A percentile compares a stretch with the other conserved stretches of the same genome.
phyloP scores from a whole-genome alignment of 345 rosid genomes.

The Citrus maxima region DNA sequence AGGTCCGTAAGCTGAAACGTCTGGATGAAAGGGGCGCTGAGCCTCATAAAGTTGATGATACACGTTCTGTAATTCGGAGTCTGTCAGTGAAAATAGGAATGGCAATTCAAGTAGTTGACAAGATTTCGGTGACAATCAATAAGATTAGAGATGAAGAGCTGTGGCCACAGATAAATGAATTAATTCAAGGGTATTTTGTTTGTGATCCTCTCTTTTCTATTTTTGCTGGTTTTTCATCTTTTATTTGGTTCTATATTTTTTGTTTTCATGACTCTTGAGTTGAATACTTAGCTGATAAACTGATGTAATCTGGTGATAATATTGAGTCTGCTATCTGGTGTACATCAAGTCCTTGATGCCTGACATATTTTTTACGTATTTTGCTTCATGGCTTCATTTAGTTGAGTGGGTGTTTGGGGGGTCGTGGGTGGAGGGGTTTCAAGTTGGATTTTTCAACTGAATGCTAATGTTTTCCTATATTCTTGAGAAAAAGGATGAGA shows the following conservation, averaged over 20 bases:
- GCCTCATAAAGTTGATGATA: slow-evolving; percentile 52
- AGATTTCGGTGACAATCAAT: slow-evolving; percentile 70
- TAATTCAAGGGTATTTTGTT: slow-evolving; percentile 75
- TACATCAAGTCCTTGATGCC: not conserved
- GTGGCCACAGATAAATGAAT: slow-evolving; percentile 85
- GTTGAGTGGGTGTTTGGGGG: not conserved
- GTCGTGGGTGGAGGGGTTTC: not conserved
- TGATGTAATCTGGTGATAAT: not conserved
- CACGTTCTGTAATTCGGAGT: slow-evolving; percentile 48
- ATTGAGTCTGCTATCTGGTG: not conserved
- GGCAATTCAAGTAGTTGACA: slow-evolving; percentile 88
- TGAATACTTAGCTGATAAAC: slow-evolving; percentile 1
- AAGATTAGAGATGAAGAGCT: slow-evolving; percentile 95
- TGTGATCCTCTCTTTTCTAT: not conserved
- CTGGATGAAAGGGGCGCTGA: slow-evolving; percentile 87
- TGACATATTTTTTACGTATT: not conserved
- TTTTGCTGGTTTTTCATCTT: not conserved
- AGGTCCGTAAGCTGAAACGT: slow-evolving; percentile 65
- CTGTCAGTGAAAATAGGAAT: slow-evolving; percentile 83
- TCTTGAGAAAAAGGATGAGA: not conserved
- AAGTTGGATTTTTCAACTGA: not conserved
- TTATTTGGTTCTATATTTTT: not conserved
- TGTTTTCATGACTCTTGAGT: slow-evolving; percentile 1
- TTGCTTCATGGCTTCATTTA: not conserved
- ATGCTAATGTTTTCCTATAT: not conserved